A percentile compares a stretch with the other conserved stretches of the same genome.
Evolutionary conservation across 768 basidiomycete species (phyloP).

Genomic region (Kondoa subrosea): DNA sequence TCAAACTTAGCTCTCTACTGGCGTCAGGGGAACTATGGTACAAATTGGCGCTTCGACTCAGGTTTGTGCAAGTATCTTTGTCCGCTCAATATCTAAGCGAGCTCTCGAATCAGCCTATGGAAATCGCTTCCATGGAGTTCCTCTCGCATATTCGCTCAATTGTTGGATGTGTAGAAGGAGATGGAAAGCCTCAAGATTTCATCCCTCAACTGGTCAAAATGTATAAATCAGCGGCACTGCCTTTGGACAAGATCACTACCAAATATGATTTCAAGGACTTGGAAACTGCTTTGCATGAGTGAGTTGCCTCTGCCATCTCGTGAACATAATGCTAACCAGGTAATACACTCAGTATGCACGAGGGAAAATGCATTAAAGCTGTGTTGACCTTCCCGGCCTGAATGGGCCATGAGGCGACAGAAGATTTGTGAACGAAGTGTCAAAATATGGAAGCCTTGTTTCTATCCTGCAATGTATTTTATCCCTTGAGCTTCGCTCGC

Average conservation of each 20-base stretch:
- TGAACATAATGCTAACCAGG: too few relatives aligned
- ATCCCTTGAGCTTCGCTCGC: too few relatives aligned
- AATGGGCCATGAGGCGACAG: too few relatives aligned
- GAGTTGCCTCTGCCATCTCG: too few relatives aligned
- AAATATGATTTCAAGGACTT: constrained; percentile 22
- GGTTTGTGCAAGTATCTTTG: neutral
- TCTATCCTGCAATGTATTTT: too few relatives aligned
- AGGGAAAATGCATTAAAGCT: too few relatives aligned
- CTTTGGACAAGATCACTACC: constrained; percentile 23
- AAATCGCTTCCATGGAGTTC: constrained; percentile 20
- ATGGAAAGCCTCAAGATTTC: neutral
- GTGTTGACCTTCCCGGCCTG: too few relatives aligned
- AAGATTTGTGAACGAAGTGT: too few relatives aligned
- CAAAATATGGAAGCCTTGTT: too few relatives aligned
- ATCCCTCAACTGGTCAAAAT: constrained; percentile 4
- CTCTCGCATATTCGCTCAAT: constrained; percentile 14
- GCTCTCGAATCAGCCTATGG: constrained; percentile 15
- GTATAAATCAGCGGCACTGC: constrained; percentile 25
- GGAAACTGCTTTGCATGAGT: too few relatives aligned
- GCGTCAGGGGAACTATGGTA: neutral
- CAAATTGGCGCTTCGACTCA: neutral
- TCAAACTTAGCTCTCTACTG: neutral
- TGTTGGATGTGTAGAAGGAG: neutral
- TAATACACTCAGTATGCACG: too few relatives aligned
- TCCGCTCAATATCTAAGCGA: neutral